phyloP scores from a whole-genome alignment of 2,329 filamentous ascomycete species.

The Colletotrichum caudatum region DNA sequence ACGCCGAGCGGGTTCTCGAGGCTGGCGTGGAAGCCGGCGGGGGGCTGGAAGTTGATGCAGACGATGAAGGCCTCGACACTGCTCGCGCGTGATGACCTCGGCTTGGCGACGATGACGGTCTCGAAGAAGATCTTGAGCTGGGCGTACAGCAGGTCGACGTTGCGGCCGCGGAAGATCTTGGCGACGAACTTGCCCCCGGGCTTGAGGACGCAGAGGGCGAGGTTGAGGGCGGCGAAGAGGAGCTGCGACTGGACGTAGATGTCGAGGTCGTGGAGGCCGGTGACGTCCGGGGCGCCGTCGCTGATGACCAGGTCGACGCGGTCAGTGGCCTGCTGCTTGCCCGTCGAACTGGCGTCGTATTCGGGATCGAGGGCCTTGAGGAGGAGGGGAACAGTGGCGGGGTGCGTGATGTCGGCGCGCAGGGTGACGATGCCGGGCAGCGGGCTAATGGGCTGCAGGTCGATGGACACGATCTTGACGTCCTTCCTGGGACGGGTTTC shows the following conservation, averaged over 20 bases:
- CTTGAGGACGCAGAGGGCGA: conserved; percentile 91
- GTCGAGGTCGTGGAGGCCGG: conserved; percentile 94
- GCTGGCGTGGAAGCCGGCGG: conserved; percentile 79
- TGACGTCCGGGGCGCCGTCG: conserved; percentile 96
- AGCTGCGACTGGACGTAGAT: conserved; percentile 98
- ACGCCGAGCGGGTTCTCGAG: conserved; percentile 80
- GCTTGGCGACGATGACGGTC: conserved; percentile 90
- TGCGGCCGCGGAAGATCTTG: conserved; percentile 95
- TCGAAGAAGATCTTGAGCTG: conserved; percentile 94
- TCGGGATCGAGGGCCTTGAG: conserved; percentile 85
- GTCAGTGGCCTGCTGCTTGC: conserved; percentile 69
- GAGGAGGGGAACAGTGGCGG: conserved; percentile 90
- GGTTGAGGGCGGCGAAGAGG: conserved; percentile 91
- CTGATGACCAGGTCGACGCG: conserved; percentile 94
- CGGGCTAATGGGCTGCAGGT: conserved; percentile 95
- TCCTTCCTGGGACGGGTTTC: conserved; percentile 67
- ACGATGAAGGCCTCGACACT: conserved; percentile 98
- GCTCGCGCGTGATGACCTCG: conserved; percentile 92
- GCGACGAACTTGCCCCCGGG: conserved; percentile 97
- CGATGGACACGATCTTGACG: conserved; percentile 95
- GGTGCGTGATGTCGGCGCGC: conserved; percentile 96
- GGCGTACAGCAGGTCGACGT: conserved; percentile 95
- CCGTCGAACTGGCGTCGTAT: conserved; percentile 62
- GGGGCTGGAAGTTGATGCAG: conserved; percentile 88
- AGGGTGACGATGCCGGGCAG: conserved; percentile 92